phyloP scores from a whole-genome alignment of 805 yeast species.

The Pichia rugopelliculosa region DNA sequence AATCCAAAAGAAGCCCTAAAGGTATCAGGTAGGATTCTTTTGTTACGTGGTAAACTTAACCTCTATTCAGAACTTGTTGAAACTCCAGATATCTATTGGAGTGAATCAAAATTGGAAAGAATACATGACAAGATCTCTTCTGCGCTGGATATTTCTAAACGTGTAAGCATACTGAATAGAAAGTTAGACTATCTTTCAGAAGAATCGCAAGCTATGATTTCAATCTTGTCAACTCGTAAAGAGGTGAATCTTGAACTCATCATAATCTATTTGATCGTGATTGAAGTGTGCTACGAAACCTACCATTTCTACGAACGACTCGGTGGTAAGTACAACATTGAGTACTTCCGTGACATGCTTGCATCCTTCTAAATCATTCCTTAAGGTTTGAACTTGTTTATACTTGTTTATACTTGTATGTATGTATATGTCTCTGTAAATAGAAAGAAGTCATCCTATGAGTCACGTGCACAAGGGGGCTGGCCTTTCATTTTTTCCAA shows the following conservation, averaged over 20 bases:
- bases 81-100: slow-evolving; percentile 91
- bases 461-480: not conserved
- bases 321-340: slow-evolving; percentile 15
- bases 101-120: slow-evolving; percentile 76
- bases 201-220: slow-evolving; percentile 70
- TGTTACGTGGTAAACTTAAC: slow-evolving; percentile 76
- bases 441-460: not conserved
- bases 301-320: slow-evolving; percentile 63
- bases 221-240: slow-evolving; percentile 68
- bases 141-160: slow-evolving; percentile 65
- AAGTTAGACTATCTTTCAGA: slow-evolving; percentile 89
- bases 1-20: slow-evolving; percentile 55
- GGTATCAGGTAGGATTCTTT: slow-evolving; percentile 66
- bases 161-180: slow-evolving; percentile 73
- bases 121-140: slow-evolving; percentile 66
- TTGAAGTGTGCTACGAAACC: slow-evolving; percentile 78
- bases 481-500: too few relatives aligned
- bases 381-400: too few relatives aligned
- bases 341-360: slow-evolving; percentile 8
- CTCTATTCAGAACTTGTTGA: slow-evolving; percentile 83
- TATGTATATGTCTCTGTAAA: too few relatives aligned
- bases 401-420: not conserved
- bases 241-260: slow-evolving; percentile 81
- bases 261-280: slow-evolving; percentile 71
- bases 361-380: not conserved